Base-by-base conservation (phyloP, 2,329 filamentous ascomycete species). In the Botrytis hyacinthi region DNA sequence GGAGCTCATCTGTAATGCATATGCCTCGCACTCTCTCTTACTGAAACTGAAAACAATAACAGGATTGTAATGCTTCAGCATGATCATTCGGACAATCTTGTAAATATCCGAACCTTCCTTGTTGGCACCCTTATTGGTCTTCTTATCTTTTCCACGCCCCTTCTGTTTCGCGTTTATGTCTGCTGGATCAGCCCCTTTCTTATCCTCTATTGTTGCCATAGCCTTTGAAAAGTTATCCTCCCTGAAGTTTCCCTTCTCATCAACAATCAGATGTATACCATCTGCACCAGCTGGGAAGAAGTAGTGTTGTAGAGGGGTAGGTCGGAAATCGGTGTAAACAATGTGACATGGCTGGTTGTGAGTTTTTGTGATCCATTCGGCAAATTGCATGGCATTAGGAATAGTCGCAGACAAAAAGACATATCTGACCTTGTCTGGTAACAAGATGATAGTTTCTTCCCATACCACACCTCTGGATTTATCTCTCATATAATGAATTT, bases 1-100 rank as follows among this genome's bases (percentile, higher is more conserved):
- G 75, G 90, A 89, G 70, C 91, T 95, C 84, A 98, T 95, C 78
- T 94, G 89, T 65, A 99, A 86, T 2, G 96, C 96, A 82, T 96
- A 91, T 76, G 91, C 90, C 84, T 99, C 96, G 81, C 95, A 98
- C 80, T 98, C 95, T 77, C 95, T 89, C 85, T 99, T 99, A 87
- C 95, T 98, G 85, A 99, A 99, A 83, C 95, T 98, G 88, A 99
- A 99, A 57, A 99, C 94, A 81, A 99, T 99, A 79, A 98, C 96
- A 0, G 96, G 96, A 80, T 99, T 98, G 84, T 96, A 97, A 81
- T 93, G 96, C 85, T 95, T 97, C 84, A 93, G 88, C 91, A 99
- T 97, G 78, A 98, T 97, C 96, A 99, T 99, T 83, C 93, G 93
- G 77, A 99, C 93, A 79, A 99, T 97, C 86, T 98, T 98, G 85